Evolutionary conservation across 768 basidiomycete genomes (phyloP).

Genomic region (Amanita muscaria): DNA sequence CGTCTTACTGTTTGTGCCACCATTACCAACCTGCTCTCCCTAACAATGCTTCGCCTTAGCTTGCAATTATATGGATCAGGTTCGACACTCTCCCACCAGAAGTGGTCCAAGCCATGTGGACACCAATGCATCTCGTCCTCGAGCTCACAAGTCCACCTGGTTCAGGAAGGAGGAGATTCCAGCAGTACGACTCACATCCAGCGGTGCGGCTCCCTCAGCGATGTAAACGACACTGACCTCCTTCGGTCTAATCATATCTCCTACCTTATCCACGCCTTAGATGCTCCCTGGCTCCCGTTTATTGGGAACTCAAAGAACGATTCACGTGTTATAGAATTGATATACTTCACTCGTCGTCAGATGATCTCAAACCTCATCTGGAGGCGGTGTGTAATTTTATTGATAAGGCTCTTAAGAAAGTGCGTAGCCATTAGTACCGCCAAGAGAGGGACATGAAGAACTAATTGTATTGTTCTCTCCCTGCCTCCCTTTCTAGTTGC

Average conservation of each 20-base stretch:
- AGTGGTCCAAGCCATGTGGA: slow-evolving; percentile 79
- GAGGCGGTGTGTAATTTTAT: slow-evolving; percentile 63
- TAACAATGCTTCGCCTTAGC: too few species aligned
- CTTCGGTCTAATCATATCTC: slow-evolving; percentile 39
- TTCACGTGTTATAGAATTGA: slow-evolving; percentile 56
- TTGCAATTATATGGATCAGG: slow-evolving; percentile 57
- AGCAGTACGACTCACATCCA: slow-evolving; percentile 16
- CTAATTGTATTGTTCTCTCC: too few species aligned
- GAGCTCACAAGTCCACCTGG: slow-evolving; percentile 27
- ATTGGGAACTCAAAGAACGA: slow-evolving; percentile 23
- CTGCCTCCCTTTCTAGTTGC: too few species aligned
- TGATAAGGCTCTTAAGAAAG: slow-evolving; percentile 46
- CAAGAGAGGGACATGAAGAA: too few species aligned
- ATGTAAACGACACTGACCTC: slow-evolving; percentile 46
- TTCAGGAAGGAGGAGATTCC: too few species aligned
- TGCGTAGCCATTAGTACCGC: too few species aligned
- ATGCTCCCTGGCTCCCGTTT: slow-evolving; percentile 51
- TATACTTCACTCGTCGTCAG: slow-evolving; percentile 52
- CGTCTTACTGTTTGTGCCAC: too few species aligned
- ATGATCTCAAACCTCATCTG: slow-evolving; percentile 60
- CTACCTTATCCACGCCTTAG: slow-evolving; percentile 55
- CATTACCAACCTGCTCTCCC: too few species aligned
- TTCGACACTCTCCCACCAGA: slow-evolving; percentile 69
- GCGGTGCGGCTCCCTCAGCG: slow-evolving; percentile 54
- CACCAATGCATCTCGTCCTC: slow-evolving; percentile 73